phyloP scores from a whole-genome alignment of 768 basidiomycete species.

The Naganishia onofrii region DNA sequence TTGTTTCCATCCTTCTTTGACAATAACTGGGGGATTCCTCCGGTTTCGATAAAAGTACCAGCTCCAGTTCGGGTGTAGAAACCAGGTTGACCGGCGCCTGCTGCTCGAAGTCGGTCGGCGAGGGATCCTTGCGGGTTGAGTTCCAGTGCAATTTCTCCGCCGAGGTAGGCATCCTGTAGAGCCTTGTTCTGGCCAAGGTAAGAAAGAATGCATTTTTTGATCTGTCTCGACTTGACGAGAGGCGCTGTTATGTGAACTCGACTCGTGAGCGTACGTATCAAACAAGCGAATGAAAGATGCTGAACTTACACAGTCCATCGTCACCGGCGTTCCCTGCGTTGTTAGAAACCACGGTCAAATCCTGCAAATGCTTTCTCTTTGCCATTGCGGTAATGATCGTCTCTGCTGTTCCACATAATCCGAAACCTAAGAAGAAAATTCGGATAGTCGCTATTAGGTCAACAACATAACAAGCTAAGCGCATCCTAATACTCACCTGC shows the following conservation, averaged over 20 bases:
- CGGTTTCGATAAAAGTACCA: conserved; percentile 46
- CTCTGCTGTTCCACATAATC: conserved; percentile 48
- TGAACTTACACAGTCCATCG: conserved; percentile 39
- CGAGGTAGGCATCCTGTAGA: conserved; percentile 43
- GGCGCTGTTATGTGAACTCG: conserved; percentile 34
- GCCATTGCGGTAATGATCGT: conserved; percentile 45
- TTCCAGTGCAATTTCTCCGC: conserved; percentile 44
- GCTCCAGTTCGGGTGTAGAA: conserved; percentile 47
- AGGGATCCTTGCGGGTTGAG: conserved; percentile 47
- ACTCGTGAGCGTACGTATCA: not conserved
- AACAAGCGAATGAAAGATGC: not conserved
- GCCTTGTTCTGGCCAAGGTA: conserved; percentile 48
- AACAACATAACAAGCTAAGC: not conserved
- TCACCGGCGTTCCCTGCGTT: conserved; percentile 46
- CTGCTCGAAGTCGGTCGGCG: conserved; percentile 45
- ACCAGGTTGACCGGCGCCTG: conserved; percentile 46
- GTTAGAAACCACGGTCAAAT: conserved; percentile 47
- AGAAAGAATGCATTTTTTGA: conserved; percentile 42
- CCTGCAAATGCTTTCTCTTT: conserved; percentile 36
- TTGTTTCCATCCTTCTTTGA: conserved; percentile 37
- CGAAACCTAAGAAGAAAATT: conserved; percentile 38
- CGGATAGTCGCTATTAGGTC: too few species aligned
- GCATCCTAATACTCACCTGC: conserved; percentile 36
- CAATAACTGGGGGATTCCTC: conserved; percentile 43
- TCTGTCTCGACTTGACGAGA: conserved; percentile 38